Conservation (phyloP, 352 stramenopile species). For the Blastocystis sp. region DNA sequence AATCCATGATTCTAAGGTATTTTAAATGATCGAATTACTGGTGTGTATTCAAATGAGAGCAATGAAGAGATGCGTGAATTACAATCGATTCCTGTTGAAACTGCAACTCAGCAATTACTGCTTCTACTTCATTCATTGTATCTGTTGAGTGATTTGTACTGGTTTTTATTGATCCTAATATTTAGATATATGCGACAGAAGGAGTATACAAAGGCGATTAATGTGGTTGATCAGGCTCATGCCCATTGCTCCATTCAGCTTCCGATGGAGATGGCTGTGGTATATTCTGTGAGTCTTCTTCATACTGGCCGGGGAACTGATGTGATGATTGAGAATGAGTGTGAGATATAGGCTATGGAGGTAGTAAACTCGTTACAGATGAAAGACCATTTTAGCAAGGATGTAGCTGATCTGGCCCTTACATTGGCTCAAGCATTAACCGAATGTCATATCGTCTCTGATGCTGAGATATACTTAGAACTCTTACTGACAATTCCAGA, state of each 20-base stretch:
- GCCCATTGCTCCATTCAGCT: conserved; percentile 1
- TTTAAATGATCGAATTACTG: not conserved
- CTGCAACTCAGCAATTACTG: not conserved
- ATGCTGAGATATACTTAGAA: not conserved
- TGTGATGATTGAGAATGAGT: not conserved
- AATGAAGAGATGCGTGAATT: not conserved
- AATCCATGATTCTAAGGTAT: not conserved
- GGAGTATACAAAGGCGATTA: conserved; percentile 20
- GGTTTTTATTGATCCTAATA: not conserved
- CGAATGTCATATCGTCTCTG: conserved; percentile 10
- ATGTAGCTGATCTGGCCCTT: not conserved
- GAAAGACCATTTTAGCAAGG: conserved; percentile 1
- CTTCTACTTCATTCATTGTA: conserved; percentile 1
- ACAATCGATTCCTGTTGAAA: not conserved
- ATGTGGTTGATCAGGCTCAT: conserved; percentile 9
- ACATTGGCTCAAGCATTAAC: not conserved
- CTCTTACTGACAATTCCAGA: not conserved
- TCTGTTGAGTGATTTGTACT: not conserved
- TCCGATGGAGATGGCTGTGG: conserved; percentile 17
- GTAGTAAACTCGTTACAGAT: conserved; percentile 34
- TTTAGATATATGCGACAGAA: not conserved
- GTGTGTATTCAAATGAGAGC: not conserved
- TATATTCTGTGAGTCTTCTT: conserved; percentile 46
- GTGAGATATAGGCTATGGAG: not conserved
- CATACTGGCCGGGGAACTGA: conserved; percentile 1